A percentile compares a stretch with the other conserved stretches of the same genome.
Conservation (phyloP, 2,329 filamentous ascomycete species). For the Fusarium sp. region DNA sequence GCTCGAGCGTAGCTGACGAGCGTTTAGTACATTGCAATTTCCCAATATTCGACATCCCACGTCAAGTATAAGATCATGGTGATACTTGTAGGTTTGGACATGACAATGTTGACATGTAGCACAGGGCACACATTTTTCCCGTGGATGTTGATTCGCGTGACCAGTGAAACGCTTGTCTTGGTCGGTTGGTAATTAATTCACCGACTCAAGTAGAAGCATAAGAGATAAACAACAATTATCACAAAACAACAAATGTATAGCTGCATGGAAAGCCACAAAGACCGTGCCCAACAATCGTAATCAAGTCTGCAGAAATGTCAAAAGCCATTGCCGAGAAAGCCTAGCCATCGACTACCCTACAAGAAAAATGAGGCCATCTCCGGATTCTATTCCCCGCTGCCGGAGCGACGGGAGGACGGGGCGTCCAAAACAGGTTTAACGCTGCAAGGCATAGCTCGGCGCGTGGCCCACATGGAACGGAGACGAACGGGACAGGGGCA, state of each 20-base stretch:
- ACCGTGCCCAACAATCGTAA: too few species aligned
- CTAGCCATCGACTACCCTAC: conserved; percentile 18
- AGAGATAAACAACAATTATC: neutral
- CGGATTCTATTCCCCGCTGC: conserved; percentile 34
- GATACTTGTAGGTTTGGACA: too few species aligned
- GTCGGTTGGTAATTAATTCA: neutral
- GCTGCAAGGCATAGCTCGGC: conserved; percentile 14
- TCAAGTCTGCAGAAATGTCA: neutral
- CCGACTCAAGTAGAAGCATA: neutral
- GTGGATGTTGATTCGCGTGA: neutral
- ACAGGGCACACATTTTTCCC: neutral
- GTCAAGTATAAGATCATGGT: neutral
- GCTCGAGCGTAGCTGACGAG: neutral
- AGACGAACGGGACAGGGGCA: conserved; percentile 38
- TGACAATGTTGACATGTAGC: neutral
- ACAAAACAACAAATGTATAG: neutral
- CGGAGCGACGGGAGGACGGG: conserved; percentile 21
- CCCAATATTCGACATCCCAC: neutral
- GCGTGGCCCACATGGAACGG: conserved; percentile 31
- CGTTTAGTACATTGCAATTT: neutral
- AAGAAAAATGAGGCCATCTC: conserved; percentile 20
- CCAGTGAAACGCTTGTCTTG: neutral
- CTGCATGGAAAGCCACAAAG: neutral
- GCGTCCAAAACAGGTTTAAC: conserved; percentile 24
- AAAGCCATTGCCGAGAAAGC: neutral